Percentiles rank a stretch among this genome's conserved stretches.
These are phyloP conservation scores for Saururus chinensis DNA, from an alignment of 164 flowering plant species.

Conservation along the genomic window DNA sequence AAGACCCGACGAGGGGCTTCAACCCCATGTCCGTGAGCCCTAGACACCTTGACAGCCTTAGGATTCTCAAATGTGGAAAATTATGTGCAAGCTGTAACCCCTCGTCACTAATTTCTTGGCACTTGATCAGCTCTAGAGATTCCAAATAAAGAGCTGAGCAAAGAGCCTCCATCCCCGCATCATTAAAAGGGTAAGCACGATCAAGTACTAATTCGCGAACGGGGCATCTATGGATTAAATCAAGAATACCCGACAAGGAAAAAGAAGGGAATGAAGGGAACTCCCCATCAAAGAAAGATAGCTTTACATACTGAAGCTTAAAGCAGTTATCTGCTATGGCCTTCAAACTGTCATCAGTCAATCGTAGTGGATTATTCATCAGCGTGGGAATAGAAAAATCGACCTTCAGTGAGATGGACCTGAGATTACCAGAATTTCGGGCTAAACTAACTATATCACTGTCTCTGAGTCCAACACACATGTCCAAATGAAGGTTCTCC, in stretches of 20 bases:
- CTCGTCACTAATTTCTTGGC: constrained; percentile 75
- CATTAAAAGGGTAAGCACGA: constrained; percentile 60
- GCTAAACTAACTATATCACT: constrained; percentile 50
- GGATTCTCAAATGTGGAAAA: constrained; percentile 27
- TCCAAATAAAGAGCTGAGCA: constrained; percentile 52
- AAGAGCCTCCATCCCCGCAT: constrained; percentile 71
- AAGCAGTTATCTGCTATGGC: constrained; percentile 57
- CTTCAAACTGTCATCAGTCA: constrained; percentile 62
- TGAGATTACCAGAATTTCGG: constrained; percentile 42
- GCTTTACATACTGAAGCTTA: constrained; percentile 48
- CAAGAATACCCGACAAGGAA: constrained; percentile 46
- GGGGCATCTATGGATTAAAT: constrained; percentile 47
- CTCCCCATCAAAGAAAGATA: constrained; percentile 72
- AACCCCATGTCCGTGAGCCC: constrained; percentile 70
- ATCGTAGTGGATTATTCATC: constrained; percentile 37
- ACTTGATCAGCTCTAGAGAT: constrained; percentile 52
- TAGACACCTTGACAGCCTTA: constrained; percentile 51
- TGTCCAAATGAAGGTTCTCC: constrained; percentile 68
- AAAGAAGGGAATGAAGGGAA: constrained; percentile 66
- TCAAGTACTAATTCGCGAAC: constrained; percentile 49
- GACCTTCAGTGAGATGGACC: constrained; percentile 51
- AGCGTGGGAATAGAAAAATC: constrained; percentile 49
- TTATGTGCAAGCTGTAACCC: constrained; percentile 55
- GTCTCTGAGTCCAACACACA: constrained; percentile 74
- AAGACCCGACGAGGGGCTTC: constrained; percentile 46